These are phyloP conservation scores for Acacia concinna DNA, from an alignment of 331 rosid genomes.

Conservation along the genomic window DNA sequence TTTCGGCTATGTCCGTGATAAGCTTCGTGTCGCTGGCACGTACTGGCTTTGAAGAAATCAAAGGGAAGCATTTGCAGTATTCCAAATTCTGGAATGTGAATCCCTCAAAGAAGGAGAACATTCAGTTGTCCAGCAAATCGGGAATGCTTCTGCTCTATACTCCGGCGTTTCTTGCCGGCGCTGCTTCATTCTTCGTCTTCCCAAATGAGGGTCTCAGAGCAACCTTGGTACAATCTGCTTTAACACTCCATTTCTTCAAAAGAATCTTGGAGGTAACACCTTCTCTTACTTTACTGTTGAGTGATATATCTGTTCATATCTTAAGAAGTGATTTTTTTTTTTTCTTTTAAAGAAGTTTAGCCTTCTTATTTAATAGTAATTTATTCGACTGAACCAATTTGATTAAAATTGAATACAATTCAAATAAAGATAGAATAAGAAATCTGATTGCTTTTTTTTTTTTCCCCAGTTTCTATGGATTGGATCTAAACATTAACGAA, in stretches of 20 bases:
- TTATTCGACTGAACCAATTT: neutral
- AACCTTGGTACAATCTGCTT: slow-evolving; percentile 43
- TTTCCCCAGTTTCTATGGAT: neutral
- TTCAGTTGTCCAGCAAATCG: slow-evolving; percentile 42
- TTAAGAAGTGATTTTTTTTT: neutral
- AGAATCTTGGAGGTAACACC: slow-evolving; percentile 58
- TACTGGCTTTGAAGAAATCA: slow-evolving; percentile 32
- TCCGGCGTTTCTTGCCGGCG: slow-evolving; percentile 59
- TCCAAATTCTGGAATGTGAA: slow-evolving; percentile 45
- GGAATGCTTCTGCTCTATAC: slow-evolving; percentile 63
- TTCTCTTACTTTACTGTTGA: neutral
- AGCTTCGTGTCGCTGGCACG: slow-evolving; percentile 12
- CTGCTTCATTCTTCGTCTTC: slow-evolving; percentile 41
- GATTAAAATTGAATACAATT: neutral
- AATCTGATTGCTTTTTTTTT: neutral
- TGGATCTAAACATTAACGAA: neutral
- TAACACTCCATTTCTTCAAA: slow-evolving; percentile 69
- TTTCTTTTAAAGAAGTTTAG: neutral
- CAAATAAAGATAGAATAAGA: neutral
- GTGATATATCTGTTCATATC: neutral
- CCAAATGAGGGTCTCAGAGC: slow-evolving; percentile 41
- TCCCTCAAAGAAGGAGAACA: neutral
- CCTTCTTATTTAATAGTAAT: neutral
- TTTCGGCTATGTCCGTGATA: slow-evolving; percentile 35
- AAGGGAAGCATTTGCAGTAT: slow-evolving; percentile 49